Evolutionary conservation across 805 yeast genomes (phyloP), one percentile per base, ranked within the genome.

Genomic region (Kazachstania martiniae): DNA sequence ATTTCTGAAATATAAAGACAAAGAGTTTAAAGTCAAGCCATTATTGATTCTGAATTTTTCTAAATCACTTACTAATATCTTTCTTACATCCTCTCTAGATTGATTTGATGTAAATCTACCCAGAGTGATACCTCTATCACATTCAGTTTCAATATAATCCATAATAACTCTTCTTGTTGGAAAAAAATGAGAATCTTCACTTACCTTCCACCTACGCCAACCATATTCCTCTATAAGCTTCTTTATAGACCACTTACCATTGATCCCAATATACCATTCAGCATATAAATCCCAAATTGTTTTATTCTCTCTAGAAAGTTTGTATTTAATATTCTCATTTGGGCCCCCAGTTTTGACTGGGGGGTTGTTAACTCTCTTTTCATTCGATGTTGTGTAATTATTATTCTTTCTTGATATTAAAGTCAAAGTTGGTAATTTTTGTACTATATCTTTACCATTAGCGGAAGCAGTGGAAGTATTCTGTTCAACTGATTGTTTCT

Each of bases 151-250:
- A 27, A 58, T 58, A 29, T 56, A 58, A 34, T 58, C 61, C 42
- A 58, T 56, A 12, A 58, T 56, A n/a, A 56, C 51, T 33, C 59
- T 45, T 33, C 62, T 46, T 8, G 61, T 58, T 4, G 62, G 62
- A 27, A 58, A 58, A 30, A 58, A 58, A 40, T 58, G 62, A 1
- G 62, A 58, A 37, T 58, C 62, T 8, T 56, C 60, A 21, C 51
- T 48, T 3, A 58, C 62, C 36, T 58, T 58, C 62, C 62, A 58
- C 12, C 59, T 45, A 31, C 62, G 46, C 49, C 52, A 53, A 5
- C 62, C 62, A 37, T 50, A 56, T 9, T 42, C 49, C 27, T 56
- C 53, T 19, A 58, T 58, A 29, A 58, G 32, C 13, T 43, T 44
- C 22, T 48, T 47, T 13, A 58, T 52, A 6, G 62, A 45, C 18